Base-by-base conservation (phyloP, 768 basidiomycete species). In the Calocybe gangraenosa region DNA sequence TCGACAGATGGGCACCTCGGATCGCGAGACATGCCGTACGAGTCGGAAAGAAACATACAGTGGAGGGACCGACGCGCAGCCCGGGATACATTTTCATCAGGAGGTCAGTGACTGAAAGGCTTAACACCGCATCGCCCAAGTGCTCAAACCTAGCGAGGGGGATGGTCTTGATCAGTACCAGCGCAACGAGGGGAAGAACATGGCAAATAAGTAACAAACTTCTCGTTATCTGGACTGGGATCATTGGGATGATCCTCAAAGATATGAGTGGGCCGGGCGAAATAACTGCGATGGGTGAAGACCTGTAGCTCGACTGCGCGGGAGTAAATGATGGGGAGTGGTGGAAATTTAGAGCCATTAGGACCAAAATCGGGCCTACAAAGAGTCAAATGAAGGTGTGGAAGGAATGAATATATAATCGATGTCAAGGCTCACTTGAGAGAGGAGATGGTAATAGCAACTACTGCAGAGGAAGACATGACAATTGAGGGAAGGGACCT, bases 211-310 rank as follows among this genome's bases (percentile, higher is more conserved):
- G 37, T 21, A 4, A 60, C 71, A 54, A 44, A 87, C 88, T 78
- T 84, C 66, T 91, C 88, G 50, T 91, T 90, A 58, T 91, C 88
- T 5, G 86, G 87, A 40, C 83, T 84, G 2, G 75, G 81, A 62
- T 91, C 87, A 50, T 78, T 70, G 0, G 72, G 76, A 30, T 67
- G 71, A 61, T 91, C 88, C 58, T 91, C 88, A 51, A 91, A 91
- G 19, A 87, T 67, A 53, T 85, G 79, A 6, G 78, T 81, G 0
- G 87, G 85, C 2, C 88, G 71, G 0, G 76, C 87, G 55, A 69
- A 76, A 55, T 71, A 76, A 58, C 82, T 84, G 28, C 87, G 80
- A 57, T 91, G 88, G 1, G 88, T 91, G 58, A 86, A 90, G 1
- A 88, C 75, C 56, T 76, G 79, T 30, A 58, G 60, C 33, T 66